Percentiles rank a stretch among this genome's conserved stretches.
phyloP scores from a whole-genome alignment of 2,329 filamentous ascomycete genomes.

The Dissoconium aciculare region DNA sequence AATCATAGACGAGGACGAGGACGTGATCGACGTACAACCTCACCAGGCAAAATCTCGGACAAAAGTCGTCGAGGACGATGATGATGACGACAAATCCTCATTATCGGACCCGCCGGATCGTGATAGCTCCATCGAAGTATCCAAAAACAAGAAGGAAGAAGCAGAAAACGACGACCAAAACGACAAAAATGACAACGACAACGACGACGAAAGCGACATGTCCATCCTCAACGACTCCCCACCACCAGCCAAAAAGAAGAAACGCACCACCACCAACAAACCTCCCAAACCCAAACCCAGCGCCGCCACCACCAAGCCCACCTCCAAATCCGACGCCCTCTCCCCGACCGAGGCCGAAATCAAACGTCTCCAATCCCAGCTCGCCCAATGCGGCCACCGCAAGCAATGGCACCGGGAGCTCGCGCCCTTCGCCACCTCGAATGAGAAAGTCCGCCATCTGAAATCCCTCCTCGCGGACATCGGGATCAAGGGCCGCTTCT shows the following conservation, averaged over 20 bases:
- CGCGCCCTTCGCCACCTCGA: slow-evolving; percentile 55
- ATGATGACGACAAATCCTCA: too few relatives aligned
- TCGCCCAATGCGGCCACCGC: slow-evolving; percentile 78
- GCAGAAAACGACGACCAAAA: slow-evolving; percentile 9
- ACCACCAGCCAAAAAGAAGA: slow-evolving; percentile 42
- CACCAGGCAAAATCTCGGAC: background rate
- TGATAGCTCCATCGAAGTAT: too few relatives aligned
- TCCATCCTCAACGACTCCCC: slow-evolving; percentile 68
- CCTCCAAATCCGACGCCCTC: slow-evolving; percentile 17
- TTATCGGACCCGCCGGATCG: too few relatives aligned
- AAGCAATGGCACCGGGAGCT: slow-evolving; percentile 86
- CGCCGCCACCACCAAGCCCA: slow-evolving; percentile 22
- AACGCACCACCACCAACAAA: slow-evolving; percentile 23
- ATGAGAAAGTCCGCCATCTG: slow-evolving; percentile 70
- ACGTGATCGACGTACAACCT: background rate
- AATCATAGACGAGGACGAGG: slow-evolving; percentile 1
- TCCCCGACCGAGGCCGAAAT: slow-evolving; percentile 62
- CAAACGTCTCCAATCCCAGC: slow-evolving; percentile 72
- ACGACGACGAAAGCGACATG: slow-evolving; percentile 42
- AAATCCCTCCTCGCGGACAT: slow-evolving; percentile 62
- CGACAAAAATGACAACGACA: slow-evolving; percentile 10
- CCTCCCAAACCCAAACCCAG: slow-evolving; percentile 28
- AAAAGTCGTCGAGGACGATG: too few relatives aligned
- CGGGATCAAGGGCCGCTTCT: slow-evolving; percentile 83
- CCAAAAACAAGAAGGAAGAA: slow-evolving; percentile 4